These are phyloP conservation scores for Paecilomyces variotii DNA, from an alignment of 2,329 filamentous ascomycete species.

Conservation along the genomic window DNA sequence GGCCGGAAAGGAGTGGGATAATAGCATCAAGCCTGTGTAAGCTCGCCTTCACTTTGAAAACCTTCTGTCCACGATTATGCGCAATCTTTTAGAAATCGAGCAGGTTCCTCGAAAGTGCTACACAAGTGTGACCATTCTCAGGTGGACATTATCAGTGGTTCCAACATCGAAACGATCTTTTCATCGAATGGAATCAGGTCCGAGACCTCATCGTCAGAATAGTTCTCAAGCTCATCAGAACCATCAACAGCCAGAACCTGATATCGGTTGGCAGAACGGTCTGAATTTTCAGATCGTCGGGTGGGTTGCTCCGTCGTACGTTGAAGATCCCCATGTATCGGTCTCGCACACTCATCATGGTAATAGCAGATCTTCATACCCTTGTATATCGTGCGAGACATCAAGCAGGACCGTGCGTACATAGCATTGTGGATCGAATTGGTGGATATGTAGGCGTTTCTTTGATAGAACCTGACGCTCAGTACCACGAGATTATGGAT, in stretches of 20 bases:
- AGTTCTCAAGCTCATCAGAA: slow-evolving; percentile 30
- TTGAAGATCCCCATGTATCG: slow-evolving; percentile 36
- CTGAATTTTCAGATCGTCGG: slow-evolving; percentile 24
- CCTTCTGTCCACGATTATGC: no score
- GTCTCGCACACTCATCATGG: slow-evolving; percentile 62
- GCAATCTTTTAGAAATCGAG: no score
- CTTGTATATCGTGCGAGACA: slow-evolving; percentile 59
- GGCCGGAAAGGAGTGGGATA: no score
- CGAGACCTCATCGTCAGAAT: slow-evolving; percentile 7
- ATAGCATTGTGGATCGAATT: slow-evolving; percentile 71
- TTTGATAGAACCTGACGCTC: slow-evolving; percentile 50
- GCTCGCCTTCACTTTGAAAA: no score
- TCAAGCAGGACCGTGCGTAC: slow-evolving; percentile 71
- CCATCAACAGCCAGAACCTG: slow-evolving; percentile 49
- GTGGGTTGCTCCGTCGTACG: slow-evolving; percentile 18
- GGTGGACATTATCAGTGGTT: no score
- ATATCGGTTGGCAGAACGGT: slow-evolving; percentile 52
- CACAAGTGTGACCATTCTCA: no score
- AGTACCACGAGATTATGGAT: slow-evolving; percentile 72
- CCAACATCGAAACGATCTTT: background rate
- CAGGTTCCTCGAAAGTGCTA: no score
- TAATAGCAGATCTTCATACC: slow-evolving; percentile 62
- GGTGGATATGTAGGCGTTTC: slow-evolving; percentile 60
- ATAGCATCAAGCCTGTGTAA: no score
- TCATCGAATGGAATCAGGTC: background rate